These are phyloP conservation scores for Chaetomium globosum DNA, from an alignment of 2,329 filamentous ascomycete species.

Conservation along the genomic window DNA sequence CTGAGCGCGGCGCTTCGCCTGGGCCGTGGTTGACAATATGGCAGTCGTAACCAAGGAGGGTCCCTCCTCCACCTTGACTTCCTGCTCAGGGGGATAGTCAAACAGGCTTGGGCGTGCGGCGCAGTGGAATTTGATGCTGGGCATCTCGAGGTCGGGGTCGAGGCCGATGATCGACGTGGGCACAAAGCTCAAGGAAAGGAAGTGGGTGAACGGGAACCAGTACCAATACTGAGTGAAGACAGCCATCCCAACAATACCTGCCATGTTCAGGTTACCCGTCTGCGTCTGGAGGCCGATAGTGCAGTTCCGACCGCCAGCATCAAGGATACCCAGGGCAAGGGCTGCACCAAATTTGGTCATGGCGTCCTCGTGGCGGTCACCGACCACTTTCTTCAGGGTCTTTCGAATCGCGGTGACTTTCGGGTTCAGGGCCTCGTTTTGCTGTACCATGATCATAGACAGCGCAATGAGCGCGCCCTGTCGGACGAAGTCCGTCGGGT, in stretches of 20 bases:
- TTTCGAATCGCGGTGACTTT: conserved; percentile 91
- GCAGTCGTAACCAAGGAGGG: conserved; percentile 94
- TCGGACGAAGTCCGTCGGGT: conserved; percentile 96
- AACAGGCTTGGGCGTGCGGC: conserved; percentile 93
- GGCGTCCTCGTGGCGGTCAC: conserved; percentile 94
- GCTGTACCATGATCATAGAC: conserved; percentile 98
- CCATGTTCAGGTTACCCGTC: conserved; percentile 98
- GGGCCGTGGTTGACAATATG: conserved; percentile 92
- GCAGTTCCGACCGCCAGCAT: conserved; percentile 96
- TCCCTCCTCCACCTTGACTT: conserved; percentile 91
- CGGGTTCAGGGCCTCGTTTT: conserved; percentile 98
- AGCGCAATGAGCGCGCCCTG: conserved; percentile 93
- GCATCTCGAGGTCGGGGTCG: conserved; percentile 89
- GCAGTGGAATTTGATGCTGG: conserved; percentile 93
- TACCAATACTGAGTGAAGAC: conserved; percentile 99
- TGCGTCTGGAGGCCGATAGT: conserved; percentile 97
- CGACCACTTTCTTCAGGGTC: conserved; percentile 89
- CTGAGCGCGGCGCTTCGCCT: conserved; percentile 91
- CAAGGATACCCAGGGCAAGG: conserved; percentile 92
- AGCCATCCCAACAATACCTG: conserved; percentile 94
- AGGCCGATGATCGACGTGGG: conserved; percentile 94
- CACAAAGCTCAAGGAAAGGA: conserved; percentile 93
- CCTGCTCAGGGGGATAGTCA: conserved; percentile 95
- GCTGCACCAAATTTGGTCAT: conserved; percentile 99
- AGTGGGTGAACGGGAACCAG: conserved; percentile 99